phyloP scores from a whole-genome alignment of 148 eudicot species.

The Simmondsia chinensis region DNA sequence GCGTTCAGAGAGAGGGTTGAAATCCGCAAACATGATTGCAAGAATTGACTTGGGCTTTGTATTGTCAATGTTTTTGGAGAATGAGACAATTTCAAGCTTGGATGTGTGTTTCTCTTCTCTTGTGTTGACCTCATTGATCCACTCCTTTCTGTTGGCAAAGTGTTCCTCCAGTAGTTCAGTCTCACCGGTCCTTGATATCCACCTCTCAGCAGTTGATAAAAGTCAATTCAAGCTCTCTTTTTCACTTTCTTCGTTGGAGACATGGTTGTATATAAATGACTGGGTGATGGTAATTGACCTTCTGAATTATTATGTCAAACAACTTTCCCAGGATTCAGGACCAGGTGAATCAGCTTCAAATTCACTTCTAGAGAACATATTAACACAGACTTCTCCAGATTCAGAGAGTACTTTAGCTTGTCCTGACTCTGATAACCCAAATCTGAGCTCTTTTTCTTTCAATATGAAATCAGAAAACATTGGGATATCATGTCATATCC shows the following conservation, averaged over 20 bases:
- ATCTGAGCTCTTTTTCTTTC: constrained; percentile 13
- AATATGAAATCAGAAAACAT: constrained; percentile 40
- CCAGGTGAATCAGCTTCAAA: constrained; percentile 13
- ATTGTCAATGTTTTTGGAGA: constrained; percentile 39
- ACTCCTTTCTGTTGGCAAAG: constrained; percentile 42
- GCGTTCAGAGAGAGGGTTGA: constrained; percentile 19
- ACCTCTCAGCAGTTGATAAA: constrained; percentile 22
- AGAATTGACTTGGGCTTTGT: constrained; percentile 43
- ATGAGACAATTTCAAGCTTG: constrained; percentile 28
- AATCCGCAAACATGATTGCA: constrained; percentile 29
- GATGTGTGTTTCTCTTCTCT: constrained; percentile 40
- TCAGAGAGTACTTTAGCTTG: constrained; percentile 9
- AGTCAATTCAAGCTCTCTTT: constrained; percentile 34
- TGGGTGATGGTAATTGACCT: constrained; percentile 51
- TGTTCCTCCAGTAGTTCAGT: constrained; percentile 28
- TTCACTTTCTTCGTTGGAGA: constrained; percentile 47
- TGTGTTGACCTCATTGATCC: constrained; percentile 35
- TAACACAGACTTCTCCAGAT: constrained; percentile 16
- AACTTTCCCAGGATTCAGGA: constrained; percentile 13
- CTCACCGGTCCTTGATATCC: constrained; percentile 43
- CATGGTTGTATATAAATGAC: constrained; percentile 69
- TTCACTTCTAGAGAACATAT: constrained; percentile 10
- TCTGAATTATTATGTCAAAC: constrained; percentile 21
- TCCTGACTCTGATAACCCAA: constrained; percentile 18
- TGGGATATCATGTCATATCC: constrained; percentile 47